phyloP scores from a whole-genome alignment of 1,284 basidiomycete genomes.

The Mycosarcoma mackinlayi region DNA sequence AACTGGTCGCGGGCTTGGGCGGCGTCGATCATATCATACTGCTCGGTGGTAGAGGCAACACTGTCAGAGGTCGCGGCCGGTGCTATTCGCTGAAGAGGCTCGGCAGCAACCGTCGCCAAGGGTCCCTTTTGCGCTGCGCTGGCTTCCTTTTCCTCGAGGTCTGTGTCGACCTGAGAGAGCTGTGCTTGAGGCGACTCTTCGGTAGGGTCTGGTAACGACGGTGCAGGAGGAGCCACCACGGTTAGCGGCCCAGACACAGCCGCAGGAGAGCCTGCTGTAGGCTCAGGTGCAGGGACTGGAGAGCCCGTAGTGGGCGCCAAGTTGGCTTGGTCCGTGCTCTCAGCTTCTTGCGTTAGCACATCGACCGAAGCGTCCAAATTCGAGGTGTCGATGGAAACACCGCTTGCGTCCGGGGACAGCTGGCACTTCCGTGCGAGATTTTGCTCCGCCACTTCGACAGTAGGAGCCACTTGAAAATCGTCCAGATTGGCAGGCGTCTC shows the following conservation, averaged over 20 bases:
- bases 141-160: too few relatives aligned
- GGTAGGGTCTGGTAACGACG: not conserved
- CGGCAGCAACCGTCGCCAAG: too few relatives aligned
- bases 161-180: not conserved
- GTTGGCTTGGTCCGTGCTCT: too few relatives aligned
- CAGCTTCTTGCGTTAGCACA: not conserved
- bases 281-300: not conserved
- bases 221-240: not conserved
- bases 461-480: conserved; percentile 3
- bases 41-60: not conserved
- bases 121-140: too few relatives aligned
- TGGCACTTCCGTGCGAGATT: conserved; percentile 3
- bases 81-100: too few relatives aligned
- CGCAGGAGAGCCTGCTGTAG: not conserved
- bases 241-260: not conserved
- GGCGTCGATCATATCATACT: not conserved
- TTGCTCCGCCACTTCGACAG: conserved; percentile 7
- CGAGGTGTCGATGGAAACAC: not conserved
- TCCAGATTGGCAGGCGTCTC: not conserved
- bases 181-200: not conserved
- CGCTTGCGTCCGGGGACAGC: not conserved
- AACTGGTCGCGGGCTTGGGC: not conserved
- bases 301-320: too few relatives aligned
- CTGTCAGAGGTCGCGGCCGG: not conserved
- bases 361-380: too few relatives aligned